Percentiles rank a stretch among this genome's conserved stretches.
phyloP scores from a whole-genome alignment of 805 yeast species.

The Pichia kluyveri region DNA sequence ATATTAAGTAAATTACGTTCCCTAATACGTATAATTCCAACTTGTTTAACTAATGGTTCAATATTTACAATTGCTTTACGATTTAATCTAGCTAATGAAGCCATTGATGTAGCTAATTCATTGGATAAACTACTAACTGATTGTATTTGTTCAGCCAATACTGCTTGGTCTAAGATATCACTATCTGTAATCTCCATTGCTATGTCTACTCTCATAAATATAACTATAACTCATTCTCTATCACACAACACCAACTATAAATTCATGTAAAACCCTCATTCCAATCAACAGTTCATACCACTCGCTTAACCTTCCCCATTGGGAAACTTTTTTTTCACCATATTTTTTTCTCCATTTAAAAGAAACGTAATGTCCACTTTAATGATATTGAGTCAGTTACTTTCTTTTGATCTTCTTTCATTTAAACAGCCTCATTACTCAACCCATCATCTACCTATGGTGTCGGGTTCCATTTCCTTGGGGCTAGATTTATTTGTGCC shows the following conservation, averaged over 20 bases:
- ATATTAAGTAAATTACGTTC: neutral
- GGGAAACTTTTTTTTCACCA: neutral
- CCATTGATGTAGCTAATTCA: neutral
- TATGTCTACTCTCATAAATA: neutral
- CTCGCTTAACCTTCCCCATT: neutral
- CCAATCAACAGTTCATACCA: no score
- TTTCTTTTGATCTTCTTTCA: neutral
- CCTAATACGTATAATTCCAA: neutral
- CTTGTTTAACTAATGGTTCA: slow-evolving; percentile 5
- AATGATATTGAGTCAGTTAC: no score
- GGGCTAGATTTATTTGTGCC: slow-evolving; percentile 13
- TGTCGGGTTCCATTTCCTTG: neutral
- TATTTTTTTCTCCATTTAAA: neutral
- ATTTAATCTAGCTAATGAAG: neutral
- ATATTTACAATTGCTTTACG: slow-evolving; percentile 20
- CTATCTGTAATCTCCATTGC: neutral
- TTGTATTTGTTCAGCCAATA: neutral
- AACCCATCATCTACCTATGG: slow-evolving; percentile 1
- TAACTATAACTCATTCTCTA: no score
- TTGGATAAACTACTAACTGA: neutral
- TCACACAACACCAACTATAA: no score
- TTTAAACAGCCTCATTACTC: neutral
- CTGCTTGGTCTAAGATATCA: neutral
- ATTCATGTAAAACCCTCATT: neutral
- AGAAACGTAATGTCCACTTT: neutral